Conservation (phyloP, 1,139 yeast genomes). For the Nakaseomyces kungkrabaensis region DNA sequence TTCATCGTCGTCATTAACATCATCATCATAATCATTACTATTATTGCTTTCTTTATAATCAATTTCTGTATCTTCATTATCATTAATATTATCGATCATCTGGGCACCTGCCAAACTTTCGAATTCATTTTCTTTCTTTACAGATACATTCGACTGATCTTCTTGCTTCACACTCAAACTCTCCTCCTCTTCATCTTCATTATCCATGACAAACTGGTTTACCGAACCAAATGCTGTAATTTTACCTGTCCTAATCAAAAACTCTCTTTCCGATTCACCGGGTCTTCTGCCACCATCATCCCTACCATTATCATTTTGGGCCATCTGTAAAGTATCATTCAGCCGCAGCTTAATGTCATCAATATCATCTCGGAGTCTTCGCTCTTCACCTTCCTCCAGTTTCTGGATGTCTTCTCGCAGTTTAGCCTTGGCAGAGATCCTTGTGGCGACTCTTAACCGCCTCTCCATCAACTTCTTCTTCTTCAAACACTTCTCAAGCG, state of each 20-base stretch:
- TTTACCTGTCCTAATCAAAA: slow-evolving; percentile 76
- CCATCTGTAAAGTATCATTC: slow-evolving; percentile 10
- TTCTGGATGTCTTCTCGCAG: slow-evolving; percentile 46
- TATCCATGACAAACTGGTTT: slow-evolving; percentile 39
- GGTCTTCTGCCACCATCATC: slow-evolving; percentile 35
- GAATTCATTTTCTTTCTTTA: slow-evolving; percentile 26
- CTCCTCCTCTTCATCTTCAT: slow-evolving; percentile 5
- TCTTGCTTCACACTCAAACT: background rate
- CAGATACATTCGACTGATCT: background rate
- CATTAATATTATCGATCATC: slow-evolving; percentile 8
- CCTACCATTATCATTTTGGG: slow-evolving; percentile 3
- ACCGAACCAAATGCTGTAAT: slow-evolving; percentile 86
- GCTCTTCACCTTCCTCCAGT: slow-evolving; percentile 43
- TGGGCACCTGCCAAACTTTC: slow-evolving; percentile 6
- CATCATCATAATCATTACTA: slow-evolving; percentile 16
- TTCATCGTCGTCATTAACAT: slow-evolving; percentile 5
- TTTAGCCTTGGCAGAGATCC: slow-evolving; percentile 55
- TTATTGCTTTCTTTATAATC: background rate
- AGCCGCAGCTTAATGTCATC: slow-evolving; percentile 56
- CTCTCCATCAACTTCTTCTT: slow-evolving; percentile 41
- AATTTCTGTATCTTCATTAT: slow-evolving; percentile 11
- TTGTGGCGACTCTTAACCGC: slow-evolving; percentile 45
- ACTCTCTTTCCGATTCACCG: slow-evolving; percentile 73
- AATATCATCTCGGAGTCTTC: slow-evolving; percentile 48
- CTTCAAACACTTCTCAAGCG: slow-evolving; percentile 35